Base-by-base conservation (phyloP, 2,329 filamentous ascomycete genomes). In the Alternaria conjuncta region DNA sequence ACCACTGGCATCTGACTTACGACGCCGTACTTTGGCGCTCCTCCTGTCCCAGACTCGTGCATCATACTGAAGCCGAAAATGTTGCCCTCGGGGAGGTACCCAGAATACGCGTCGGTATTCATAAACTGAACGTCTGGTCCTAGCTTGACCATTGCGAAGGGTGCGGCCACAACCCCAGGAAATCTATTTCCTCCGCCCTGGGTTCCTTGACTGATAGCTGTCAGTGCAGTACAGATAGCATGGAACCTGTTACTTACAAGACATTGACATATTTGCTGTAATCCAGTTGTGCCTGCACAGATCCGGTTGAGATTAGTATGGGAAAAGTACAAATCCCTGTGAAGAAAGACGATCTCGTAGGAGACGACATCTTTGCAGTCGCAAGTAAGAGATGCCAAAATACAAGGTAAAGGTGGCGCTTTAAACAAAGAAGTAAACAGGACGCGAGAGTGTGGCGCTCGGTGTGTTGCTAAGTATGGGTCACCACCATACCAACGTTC, bases 31-130 rank as follows among this genome's bases (percentile, higher is more conserved):
- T 78, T 78, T 6, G 75, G 76, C 9, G 75, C 75, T 36, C 76
- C 75, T n/a, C 76, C 76, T 13, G 77, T 78, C 5, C 76, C 77
- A 10, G 71, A 75, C 51, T 78, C 75, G 32, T 78, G 75, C 71
- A 77, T 76, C 72, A 80, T 73, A 47, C 71, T 77, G 57, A 80
- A 79, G 18, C 76, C 78, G 41, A 71, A 79, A 25, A 80, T 68
- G 11, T 69, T 74, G 8, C 78, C 77, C 20, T 60, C 50, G 2
- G 75, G 63, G 6, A 79, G 66, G 61, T 79, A 80, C 12, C 78
- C 78, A 32, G 76, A 77, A 63, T 79, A 79, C 2, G 78, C 78
- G 54, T 80, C 77, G 11, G 71, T 69, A 4, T 26, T 74, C 8
- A 74, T 75, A 6, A 64, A 70, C 21, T 71, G 63, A 9, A 79